Conservation (phyloP, 129 eudicot species). For the Pulicaria dysenterica region DNA sequence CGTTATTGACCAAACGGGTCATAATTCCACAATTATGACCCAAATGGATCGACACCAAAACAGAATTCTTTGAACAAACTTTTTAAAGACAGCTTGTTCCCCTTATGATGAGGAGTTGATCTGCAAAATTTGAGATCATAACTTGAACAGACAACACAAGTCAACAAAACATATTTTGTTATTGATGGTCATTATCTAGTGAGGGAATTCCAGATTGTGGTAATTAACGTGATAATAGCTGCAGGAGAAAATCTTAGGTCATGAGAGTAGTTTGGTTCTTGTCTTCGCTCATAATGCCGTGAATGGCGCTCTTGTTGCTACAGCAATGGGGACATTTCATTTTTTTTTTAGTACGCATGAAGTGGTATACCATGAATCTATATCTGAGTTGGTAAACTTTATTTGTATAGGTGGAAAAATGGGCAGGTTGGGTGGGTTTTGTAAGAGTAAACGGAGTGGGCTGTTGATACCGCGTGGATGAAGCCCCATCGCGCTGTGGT, state of each 20-base stretch:
- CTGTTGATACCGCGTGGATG: no score
- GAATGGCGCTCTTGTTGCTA: constrained; percentile 97
- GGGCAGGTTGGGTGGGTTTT: not conserved
- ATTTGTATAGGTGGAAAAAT: not conserved
- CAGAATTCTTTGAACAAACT: no score
- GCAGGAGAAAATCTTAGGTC: constrained; percentile 76
- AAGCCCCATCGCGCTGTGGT: no score
- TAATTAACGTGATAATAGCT: constrained; percentile 77
- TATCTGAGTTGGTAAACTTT: constrained; percentile 1
- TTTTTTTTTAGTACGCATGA: not conserved
- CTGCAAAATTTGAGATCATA: no score
- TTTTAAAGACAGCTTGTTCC: no score
- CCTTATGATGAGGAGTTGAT: no score
- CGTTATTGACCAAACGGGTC: no score
- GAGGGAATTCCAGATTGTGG: constrained; percentile 96
- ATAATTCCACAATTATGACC: no score
- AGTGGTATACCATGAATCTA: not conserved
- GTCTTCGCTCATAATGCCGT: constrained; percentile 99
- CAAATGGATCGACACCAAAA: no score
- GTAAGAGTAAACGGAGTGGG: no score
- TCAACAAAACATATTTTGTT: constrained; percentile 73
- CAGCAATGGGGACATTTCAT: constrained; percentile 69
- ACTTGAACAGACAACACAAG: no score
- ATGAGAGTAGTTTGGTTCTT: constrained; percentile 83
- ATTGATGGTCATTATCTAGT: constrained; percentile 95